Evolutionary conservation across 768 basidiomycete genomes (phyloP).

Genomic region (Lactarius sanguifluus): DNA sequence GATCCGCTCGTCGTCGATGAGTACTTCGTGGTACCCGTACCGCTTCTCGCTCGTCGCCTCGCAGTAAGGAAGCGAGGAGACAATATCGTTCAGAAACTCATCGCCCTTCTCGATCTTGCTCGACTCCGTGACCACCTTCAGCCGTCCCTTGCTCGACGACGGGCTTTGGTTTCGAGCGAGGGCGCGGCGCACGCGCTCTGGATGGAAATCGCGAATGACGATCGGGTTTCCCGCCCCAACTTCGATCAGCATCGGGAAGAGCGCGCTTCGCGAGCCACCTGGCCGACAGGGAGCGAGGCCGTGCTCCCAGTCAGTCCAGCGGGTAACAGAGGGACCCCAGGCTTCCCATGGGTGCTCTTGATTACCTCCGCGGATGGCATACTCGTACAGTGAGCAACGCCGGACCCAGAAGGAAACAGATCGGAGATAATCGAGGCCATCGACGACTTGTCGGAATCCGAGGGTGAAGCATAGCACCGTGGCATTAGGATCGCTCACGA

Average conservation of each 20-base stretch:
- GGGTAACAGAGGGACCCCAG: slow-evolving; percentile 20
- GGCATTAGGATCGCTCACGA: slow-evolving; percentile 17
- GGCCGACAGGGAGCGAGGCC: slow-evolving; percentile 23
- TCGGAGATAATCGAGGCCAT: slow-evolving; percentile 22
- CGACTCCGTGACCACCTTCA: slow-evolving; percentile 24
- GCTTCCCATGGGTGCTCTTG: slow-evolving; percentile 13
- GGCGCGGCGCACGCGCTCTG: slow-evolving; percentile 21
- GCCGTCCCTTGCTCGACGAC: neutral
- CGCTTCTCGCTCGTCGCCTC: slow-evolving; percentile 27
- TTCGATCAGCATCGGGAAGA: slow-evolving; percentile 23
- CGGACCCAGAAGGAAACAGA: slow-evolving; percentile 26
- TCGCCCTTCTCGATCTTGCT: slow-evolving; percentile 20
- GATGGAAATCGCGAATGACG: slow-evolving; percentile 23
- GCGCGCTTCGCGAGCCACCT: slow-evolving; percentile 18
- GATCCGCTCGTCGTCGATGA: slow-evolving; percentile 24
- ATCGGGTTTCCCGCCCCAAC: slow-evolving; percentile 23
- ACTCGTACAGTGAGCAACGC: slow-evolving; percentile 15
- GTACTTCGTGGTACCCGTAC: slow-evolving; percentile 24
- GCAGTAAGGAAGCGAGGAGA: slow-evolving; percentile 23
- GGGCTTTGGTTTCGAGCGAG: slow-evolving; percentile 6
- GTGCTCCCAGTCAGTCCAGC: slow-evolving; percentile 24
- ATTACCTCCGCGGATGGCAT: slow-evolving; percentile 10
- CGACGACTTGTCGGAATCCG: slow-evolving; percentile 21
- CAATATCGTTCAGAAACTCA: slow-evolving; percentile 25
- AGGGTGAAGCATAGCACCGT: slow-evolving; percentile 23